Base-by-base conservation (phyloP, 495 filamentous ascomycete species). In the Hypoxylon crocopeplum region DNA sequence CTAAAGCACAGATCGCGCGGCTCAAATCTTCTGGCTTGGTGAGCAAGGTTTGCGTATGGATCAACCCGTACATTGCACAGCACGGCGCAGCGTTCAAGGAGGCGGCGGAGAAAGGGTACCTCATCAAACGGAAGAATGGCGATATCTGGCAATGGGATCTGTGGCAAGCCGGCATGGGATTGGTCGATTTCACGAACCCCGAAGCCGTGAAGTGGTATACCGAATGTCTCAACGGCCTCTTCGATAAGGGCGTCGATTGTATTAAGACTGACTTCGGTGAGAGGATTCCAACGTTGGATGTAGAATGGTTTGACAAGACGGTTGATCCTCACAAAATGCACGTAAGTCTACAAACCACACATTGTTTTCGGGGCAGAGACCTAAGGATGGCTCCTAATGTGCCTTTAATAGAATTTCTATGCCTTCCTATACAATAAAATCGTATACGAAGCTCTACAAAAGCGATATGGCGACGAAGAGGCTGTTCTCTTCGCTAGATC, bases 241-340 rank as follows among this genome's bases (percentile, higher is more conserved):
- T 88, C 66, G 81, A 86, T 39, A 78, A 81, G 52, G 88, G 88
- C 7, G 79, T 91, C 40, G 84, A 89, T 71, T 79, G 78, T 41
- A 83, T 90, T 79, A 90, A 89, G 66, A 89, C 88, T 12, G 87
- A 91, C 69, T 90, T 90, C 56, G 86, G 86, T 12, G 87, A 90
- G 70, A 78, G 87, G 25, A 87, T 89, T 41, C 87, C 87, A 0
- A 77, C 79, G n/a, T 72, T 77, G 19, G 82, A 85, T 57, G 80
- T 90, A 8, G 62, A 75, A 32, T 88, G 84, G 79, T 76, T 75
- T 56, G 82, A 84, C 66, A 70, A 72, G 47, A 74, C 78, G 6
- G 65, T 79, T 49, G 82, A 88, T 55, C 81, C 86, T 1, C 70
- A 70, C 13, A 80, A 80, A 54, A 90, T 90, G 86, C 88, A 90